Base-by-base conservation (phyloP, 495 filamentous ascomycete genomes). In the Beverwykella pulmonaria region DNA sequence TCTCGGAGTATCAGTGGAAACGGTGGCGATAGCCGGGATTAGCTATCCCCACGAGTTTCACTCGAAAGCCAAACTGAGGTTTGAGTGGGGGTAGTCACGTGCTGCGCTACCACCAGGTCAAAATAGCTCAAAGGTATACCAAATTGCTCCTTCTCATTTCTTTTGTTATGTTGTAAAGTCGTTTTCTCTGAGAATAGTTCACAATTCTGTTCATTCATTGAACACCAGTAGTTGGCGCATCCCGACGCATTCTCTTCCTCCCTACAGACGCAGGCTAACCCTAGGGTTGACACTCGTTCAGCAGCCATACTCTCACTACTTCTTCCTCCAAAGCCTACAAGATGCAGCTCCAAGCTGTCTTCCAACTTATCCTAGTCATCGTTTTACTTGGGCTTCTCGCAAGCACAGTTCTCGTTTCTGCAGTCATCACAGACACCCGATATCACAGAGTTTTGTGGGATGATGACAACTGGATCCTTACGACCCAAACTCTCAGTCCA, bases 381-480 rank as follows among this genome's bases (percentile, higher is more conserved):
- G 8, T 26, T 27, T 50, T 34, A 10, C 6, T 49, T 49, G 25
- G n/a, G 25, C 9, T 46, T 23, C 56, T 47, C 4, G 25, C 56
- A 46, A 26, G 34, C 32, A 22, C 6, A 9, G 12, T 9, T n/a
- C 23, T 23, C 19, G 55, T 55, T 2, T 49, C 41, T 19, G 69
- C 56, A 36, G 22, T 61, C 25, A 53, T 22, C 19, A 71, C 70
- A 25, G 25, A 63, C 1, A 75, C 73, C 0, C 61, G 61, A 6
- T 78, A 73, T 60, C 32, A 52, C 1, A 58, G 61, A 29, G 71
- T 71, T 22, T 83, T 79, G 6, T 91, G 87, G 88, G 84, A 90
- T 63, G 80, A 88, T 46, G 80, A 80, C 36, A 81, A 85, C 49
- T 90, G 88, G 88, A 71, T 77, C 4, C 75, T 90, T 8, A 80